A percentile compares a stretch with the other conserved stretches of the same genome.
phyloP scores from a whole-genome alignment of 495 filamentous ascomycete genomes.

The Neurospora tetraspora region DNA sequence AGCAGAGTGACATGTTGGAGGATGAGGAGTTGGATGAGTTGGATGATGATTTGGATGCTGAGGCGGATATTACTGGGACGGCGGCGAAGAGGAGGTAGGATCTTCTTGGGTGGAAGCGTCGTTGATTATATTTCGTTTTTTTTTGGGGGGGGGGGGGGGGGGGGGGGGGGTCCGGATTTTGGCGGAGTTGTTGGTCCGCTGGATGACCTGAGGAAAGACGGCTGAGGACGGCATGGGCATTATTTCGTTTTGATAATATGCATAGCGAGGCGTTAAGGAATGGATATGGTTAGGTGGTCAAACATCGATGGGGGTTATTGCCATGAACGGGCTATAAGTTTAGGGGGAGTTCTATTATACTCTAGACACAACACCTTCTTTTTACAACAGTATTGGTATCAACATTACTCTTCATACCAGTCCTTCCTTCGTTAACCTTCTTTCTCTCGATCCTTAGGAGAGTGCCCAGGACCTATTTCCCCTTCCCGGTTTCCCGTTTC shows the following conservation, averaged over 20 bases:
- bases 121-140: conserved; percentile 1
- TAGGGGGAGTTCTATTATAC: not conserved
- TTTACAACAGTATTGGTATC: not conserved
- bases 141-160: too few relatives aligned
- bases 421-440: not conserved
- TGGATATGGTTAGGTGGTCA: not conserved
- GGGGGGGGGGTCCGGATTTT: not conserved
- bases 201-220: not conserved
- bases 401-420: not conserved
- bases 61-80: conserved; percentile 17
- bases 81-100: conserved; percentile 11
- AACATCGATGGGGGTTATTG: not conserved
- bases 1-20: conserved; percentile 11
- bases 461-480: not conserved
- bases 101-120: not conserved
- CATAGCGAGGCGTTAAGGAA: not conserved
- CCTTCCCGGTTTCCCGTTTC: not conserved
- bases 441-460: not conserved
- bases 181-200: not conserved
- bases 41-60: conserved; percentile 25
- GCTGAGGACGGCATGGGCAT: not conserved
- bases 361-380: not conserved
- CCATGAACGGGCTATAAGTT: not conserved
- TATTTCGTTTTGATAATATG: not conserved
- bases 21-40: conserved; percentile 30